Evolutionary conservation across 192 early-diverging fungal genomes (phyloP).

Genomic region (Diversispora eburnea): DNA sequence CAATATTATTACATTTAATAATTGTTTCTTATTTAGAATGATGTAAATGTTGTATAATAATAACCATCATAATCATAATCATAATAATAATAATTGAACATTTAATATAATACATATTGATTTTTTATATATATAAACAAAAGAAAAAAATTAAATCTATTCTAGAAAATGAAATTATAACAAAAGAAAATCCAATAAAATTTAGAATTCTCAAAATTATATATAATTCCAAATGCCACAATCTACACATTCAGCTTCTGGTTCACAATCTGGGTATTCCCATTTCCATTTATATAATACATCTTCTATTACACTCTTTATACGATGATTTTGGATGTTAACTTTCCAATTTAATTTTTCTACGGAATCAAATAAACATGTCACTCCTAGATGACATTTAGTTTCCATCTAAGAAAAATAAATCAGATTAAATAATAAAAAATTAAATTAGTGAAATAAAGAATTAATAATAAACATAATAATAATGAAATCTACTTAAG

Average conservation of each 20-base stretch:
- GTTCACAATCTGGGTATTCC: conserved; percentile 43
- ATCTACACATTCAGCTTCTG: conserved; percentile 65
- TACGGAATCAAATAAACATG: conserved; percentile 67
- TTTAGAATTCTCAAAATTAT: too few species aligned
- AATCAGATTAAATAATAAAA: not conserved
- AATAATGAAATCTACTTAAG: not conserved
- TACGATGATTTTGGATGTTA: conserved; percentile 76
- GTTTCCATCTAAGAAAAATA: conserved; percentile 35
- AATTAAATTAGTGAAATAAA: not conserved
- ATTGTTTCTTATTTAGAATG: too few species aligned
- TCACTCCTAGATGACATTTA: conserved; percentile 51
- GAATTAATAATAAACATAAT: not conserved
- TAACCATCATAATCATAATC: too few species aligned
- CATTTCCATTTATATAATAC: conserved; percentile 45
- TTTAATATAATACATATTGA: too few species aligned
- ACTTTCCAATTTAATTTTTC: conserved; percentile 59
- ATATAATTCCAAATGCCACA: conserved; percentile 73
- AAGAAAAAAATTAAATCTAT: too few species aligned
- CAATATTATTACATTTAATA: too few species aligned
- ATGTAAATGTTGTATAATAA: too few species aligned
- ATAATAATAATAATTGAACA: too few species aligned
- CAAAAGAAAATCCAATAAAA: too few species aligned
- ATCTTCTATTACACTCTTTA: conserved; percentile 72
- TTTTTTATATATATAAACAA: too few species aligned
- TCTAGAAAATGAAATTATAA: too few species aligned